Percentiles rank a stretch among this genome's conserved stretches.
phyloP scores from a whole-genome alignment of 2,329 filamentous ascomycete species.

The Helotiales sp. region DNA sequence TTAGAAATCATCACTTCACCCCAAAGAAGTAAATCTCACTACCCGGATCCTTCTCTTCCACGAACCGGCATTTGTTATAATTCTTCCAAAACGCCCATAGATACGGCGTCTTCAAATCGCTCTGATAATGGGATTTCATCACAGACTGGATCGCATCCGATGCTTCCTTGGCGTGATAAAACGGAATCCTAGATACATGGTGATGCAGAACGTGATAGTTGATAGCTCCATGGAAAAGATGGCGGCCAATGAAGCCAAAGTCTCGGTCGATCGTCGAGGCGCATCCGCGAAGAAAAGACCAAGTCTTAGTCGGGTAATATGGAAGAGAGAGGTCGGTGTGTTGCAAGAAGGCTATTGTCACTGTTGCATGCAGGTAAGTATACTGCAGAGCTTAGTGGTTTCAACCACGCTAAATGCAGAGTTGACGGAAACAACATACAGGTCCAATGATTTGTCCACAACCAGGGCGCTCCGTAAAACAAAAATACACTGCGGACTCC shows the following conservation, averaged over 20 bases:
- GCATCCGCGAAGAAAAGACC: constrained; percentile 65
- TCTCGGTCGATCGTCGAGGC: constrained; percentile 66
- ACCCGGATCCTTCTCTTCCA: constrained; percentile 37
- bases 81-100: constrained; percentile 42
- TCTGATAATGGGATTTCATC: constrained; percentile 58
- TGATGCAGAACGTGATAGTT: constrained; percentile 67
- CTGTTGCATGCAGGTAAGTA: constrained; percentile 43
- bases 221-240: constrained; percentile 68
- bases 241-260: constrained; percentile 64
- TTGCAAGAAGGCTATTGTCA: constrained; percentile 76
- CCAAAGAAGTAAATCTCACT: constrained; percentile 35
- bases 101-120: constrained; percentile 43
- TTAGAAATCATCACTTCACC: not conserved
- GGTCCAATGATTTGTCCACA: constrained; percentile 74
- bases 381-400: not conserved
- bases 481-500: constrained; percentile 59
- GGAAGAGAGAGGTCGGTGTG: constrained; percentile 64
- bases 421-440: constrained; percentile 47
- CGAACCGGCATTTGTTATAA: constrained; percentile 35
- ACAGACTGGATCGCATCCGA: constrained; percentile 59
- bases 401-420: not conserved
- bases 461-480: constrained; percentile 65
- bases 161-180: constrained; percentile 62
- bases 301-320: constrained; percentile 61
- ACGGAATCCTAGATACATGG: constrained; percentile 61